Conservation (phyloP, 2,329 filamentous ascomycete genomes). For the Ceratocystis cubensis region DNA sequence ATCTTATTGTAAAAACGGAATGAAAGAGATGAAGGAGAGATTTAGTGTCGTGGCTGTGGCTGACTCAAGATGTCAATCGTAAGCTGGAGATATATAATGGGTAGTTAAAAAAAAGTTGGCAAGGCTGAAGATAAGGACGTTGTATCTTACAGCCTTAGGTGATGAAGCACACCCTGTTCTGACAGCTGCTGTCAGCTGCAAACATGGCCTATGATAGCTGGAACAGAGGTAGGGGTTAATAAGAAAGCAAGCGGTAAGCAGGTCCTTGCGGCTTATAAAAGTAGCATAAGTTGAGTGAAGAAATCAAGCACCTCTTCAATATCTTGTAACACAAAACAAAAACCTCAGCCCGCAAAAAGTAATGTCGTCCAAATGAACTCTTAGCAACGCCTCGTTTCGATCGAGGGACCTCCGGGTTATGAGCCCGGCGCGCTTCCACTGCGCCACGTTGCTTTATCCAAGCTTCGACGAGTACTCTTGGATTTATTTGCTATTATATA, state of each 20-base stretch:
- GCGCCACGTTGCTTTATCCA: conserved; percentile 20
- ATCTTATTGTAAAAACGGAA: neutral
- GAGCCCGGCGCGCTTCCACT: conserved; percentile 22
- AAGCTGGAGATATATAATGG: neutral
- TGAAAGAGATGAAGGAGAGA: neutral
- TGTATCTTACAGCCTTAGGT: neutral
- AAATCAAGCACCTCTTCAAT: too few relatives aligned
- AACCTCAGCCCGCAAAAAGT: neutral
- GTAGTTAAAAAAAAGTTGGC: neutral
- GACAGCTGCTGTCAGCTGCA: neutral
- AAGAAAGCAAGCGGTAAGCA: neutral
- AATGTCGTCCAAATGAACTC: accelerated
- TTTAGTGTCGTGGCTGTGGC: neutral
- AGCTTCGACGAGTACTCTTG: neutral
- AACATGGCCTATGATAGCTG: too few relatives aligned
- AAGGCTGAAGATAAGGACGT: neutral
- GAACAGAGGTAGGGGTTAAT: too few relatives aligned
- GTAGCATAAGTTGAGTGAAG: too few relatives aligned
- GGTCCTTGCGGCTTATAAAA: neutral
- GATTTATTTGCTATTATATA: neutral
- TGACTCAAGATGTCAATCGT: neutral
- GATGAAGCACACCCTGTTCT: neutral
- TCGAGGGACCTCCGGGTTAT: conserved; percentile 22
- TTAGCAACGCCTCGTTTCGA: conserved; percentile 21
- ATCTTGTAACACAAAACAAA: too few relatives aligned